These are phyloP conservation scores for Globisporangium radiosum DNA, from an alignment of 352 stramenopile species.

Conservation along the genomic window DNA sequence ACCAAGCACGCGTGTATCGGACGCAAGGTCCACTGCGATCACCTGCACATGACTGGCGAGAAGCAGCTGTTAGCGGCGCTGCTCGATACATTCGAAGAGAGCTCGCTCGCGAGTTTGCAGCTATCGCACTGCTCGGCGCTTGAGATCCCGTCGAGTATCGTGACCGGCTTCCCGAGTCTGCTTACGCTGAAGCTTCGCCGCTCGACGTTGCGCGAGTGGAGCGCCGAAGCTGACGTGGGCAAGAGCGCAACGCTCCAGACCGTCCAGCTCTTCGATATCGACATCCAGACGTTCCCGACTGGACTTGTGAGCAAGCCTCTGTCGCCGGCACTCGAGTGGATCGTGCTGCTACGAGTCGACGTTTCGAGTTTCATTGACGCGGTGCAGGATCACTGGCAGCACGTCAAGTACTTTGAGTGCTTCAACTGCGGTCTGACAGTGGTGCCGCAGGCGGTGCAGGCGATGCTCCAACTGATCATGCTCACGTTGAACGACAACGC, in stretches of 20 bases:
- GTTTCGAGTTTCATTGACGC: background rate
- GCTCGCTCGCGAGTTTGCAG: background rate
- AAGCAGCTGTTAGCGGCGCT: background rate
- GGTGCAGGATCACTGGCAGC: constrained; percentile 1
- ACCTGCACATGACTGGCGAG: background rate
- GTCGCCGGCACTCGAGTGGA: constrained; percentile 1
- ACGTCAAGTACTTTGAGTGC: constrained; percentile 10
- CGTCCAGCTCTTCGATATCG: background rate
- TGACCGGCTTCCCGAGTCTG: background rate
- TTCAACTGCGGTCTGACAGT: constrained; percentile 1
- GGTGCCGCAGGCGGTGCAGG: background rate
- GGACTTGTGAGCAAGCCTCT: background rate
- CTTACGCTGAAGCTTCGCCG: background rate
- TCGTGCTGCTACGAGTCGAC: background rate
- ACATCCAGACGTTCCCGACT: background rate
- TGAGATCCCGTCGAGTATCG: background rate
- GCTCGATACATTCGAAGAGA: constrained; percentile 1
- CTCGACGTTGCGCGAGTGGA: background rate
- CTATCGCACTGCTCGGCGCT: background rate
- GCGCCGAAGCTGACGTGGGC: background rate
- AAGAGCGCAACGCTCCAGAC: background rate
- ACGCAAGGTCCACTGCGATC: background rate
- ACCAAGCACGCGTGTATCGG: constrained; percentile 5
- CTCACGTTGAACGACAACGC: constrained; percentile 3
- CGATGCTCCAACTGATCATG: constrained; percentile 2